Evolutionary conservation across 176 grass and related monocot genomes (phyloP), one percentile per base, ranked within the genome.

Genomic region (Rhynchospora breviuscula): DNA sequence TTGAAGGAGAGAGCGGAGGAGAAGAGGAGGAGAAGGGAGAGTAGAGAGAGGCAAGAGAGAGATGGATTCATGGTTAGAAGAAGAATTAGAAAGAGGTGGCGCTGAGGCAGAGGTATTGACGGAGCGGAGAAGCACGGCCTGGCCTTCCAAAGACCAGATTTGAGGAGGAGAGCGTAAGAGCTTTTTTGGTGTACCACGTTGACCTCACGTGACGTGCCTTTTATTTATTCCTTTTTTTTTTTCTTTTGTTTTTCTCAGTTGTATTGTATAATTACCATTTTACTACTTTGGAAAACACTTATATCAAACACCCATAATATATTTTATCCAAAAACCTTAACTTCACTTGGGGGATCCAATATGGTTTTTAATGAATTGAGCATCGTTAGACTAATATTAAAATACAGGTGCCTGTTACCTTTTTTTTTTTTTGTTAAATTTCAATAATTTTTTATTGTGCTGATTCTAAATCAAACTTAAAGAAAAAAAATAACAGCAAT

Each of bases 1-100:
- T 95, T 77, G 83, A 98, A 98, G 33, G 86, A 67, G 35, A 48
- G 17, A 47, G 59, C 17, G 70, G 85, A 12, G 3, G 89, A 68
- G 3, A 78, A n/a, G 23, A 90, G 61, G 10, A 82, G 79, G 76
- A 83, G 69, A 44, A 78, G 18, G 18, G 76, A 0, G 65, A 86
- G n/a, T 23, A 44, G 2, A 11, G 11, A 48, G 87, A 74, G 59
- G 44, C 33, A 44, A 87, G 53, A 1, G 70, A 58, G 23, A 79
- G 44, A 80, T 67, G 59, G 51, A 76, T 59, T 69, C 77, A 79
- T 68, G 47, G 17, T 46, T 71, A 69, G 66, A 44, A 47, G 22
- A 31, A 81, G 56, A 35, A 10, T n/a, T n/a, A 49, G 58, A 82
- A 10, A 46, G 83, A 84, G 83, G 35, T 63, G 10, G 53, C 2